phyloP scores from a whole-genome alignment of 2,329 filamentous ascomycete genomes.

The Xylaria sp. region DNA sequence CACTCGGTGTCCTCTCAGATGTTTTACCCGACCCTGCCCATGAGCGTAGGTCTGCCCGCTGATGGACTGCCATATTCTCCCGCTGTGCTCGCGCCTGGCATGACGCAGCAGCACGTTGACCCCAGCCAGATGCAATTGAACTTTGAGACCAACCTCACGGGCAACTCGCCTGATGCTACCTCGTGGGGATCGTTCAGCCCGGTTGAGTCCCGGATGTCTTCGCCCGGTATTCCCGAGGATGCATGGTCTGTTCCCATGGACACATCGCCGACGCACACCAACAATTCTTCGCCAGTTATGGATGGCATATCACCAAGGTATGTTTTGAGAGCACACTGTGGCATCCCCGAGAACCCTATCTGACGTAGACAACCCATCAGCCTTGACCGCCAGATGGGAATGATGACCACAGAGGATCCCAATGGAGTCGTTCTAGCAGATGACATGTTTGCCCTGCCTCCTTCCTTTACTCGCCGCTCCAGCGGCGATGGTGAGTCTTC shows the following conservation, averaged over 20 bases:
- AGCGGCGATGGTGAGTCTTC: slow-evolving; percentile 56
- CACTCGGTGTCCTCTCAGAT: slow-evolving; percentile 51
- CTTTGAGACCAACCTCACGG: slow-evolving; percentile 52
- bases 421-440: slow-evolving; percentile 41
- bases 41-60: slow-evolving; percentile 48
- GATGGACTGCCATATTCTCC: slow-evolving; percentile 48
- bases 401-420: slow-evolving; percentile 43
- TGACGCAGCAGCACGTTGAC: slow-evolving; percentile 58
- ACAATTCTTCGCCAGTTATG: slow-evolving; percentile 53
- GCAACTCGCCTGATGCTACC: slow-evolving; percentile 54
- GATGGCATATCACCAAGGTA: slow-evolving; percentile 58
- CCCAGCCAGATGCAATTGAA: slow-evolving; percentile 59
- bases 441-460: slow-evolving; percentile 43
- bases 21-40: slow-evolving; percentile 52
- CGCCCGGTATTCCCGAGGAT: slow-evolving; percentile 53
- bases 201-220: slow-evolving; percentile 54
- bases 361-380: slow-evolving; percentile 39
- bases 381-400: slow-evolving; percentile 44
- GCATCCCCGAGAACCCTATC: slow-evolving; percentile 30
- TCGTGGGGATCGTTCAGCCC: slow-evolving; percentile 57
- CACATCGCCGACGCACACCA: slow-evolving; percentile 48
- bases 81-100: slow-evolving; percentile 45
- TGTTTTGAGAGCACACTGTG: slow-evolving; percentile 36
- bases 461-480: slow-evolving; percentile 51
- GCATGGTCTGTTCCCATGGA: slow-evolving; percentile 47